Evolutionary conservation across 2,329 filamentous ascomycete species (phyloP), one percentile per base, ranked within the genome.

Genomic region (Hypoxylon sp.): DNA sequence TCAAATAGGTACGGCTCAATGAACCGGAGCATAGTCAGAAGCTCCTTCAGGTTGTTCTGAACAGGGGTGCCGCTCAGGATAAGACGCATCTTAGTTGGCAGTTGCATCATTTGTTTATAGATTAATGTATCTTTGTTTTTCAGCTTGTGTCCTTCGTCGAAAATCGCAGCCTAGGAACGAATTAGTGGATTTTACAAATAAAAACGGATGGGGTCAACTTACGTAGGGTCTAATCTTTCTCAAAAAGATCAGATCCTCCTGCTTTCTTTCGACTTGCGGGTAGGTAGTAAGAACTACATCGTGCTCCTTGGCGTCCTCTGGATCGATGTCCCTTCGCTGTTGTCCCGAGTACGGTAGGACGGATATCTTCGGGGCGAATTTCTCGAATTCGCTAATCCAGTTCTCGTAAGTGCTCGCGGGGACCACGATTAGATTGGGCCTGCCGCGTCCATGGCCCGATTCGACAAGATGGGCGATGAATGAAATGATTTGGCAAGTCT

Each of bases 401-500:
- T 99, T 99, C 73, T 97, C 94, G 72, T 97, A 85, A 0, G 94
- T 97, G 0, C 94, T 97, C 0, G 93, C 91, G 4, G 95, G 95
- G 1, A 98, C 95, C 26, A 99, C 89, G 37, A 99, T 86, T 34
- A 99, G 80, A 74, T 97, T 80, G 81, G 93, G 72, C 92, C 93
- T 51, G 1, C 70, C 66, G 2, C 68, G 65, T 3, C 70, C 64
- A 5, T 73, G 72, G 32, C 81, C 73, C 62, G 86, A 86, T 73
- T 93, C 88, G 15, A 91, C 88, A 24, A 99, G 82, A 71, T 97
- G 90, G 15, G 93, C 91, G 47, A 99, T 84, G 72, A 99, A 93
- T 0, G 93, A 89, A 70, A 99, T 97, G 65, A 98, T 93, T 73
- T 99, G 94, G 71, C 93, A 97, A 0, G 95, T 99, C 82, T 99